A percentile compares a stretch with the other conserved stretches of the same genome.
Evolutionary conservation across 306 rosid genomes (phyloP).

Genomic region (Elaeagnus macrophylla): DNA sequence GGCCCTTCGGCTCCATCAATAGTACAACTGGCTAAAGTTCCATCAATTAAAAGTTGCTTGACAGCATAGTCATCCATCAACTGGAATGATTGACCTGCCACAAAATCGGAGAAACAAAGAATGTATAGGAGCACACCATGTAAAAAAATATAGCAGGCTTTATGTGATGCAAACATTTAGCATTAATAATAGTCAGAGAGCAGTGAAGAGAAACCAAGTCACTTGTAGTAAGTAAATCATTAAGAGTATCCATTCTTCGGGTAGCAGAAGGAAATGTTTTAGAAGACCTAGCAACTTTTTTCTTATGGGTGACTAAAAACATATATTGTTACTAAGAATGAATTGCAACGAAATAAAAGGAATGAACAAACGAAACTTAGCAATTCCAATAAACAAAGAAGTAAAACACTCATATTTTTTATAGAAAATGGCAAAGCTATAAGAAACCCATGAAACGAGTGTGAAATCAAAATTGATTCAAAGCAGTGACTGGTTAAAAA

Average conservation of each 20-base stretch:
- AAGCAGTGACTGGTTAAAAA: no score
- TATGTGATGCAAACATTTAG: slow-evolving; percentile 84
- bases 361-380: no score
- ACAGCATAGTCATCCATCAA: slow-evolving; percentile 94
- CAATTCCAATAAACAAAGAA: no score
- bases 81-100: slow-evolving; percentile 30
- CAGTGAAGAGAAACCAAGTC: slow-evolving; percentile 94
- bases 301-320: no score
- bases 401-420: no score
- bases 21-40: slow-evolving; percentile 94
- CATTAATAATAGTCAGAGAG: slow-evolving; percentile 71
- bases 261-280: slow-evolving; percentile 74
- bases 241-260: slow-evolving; percentile 94
- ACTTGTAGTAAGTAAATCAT: slow-evolving; percentile 93
- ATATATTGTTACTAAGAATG: no score
- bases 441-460: no score
- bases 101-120: neutral
- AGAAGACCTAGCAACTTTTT: slow-evolving; percentile 30
- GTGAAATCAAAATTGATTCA: no score
- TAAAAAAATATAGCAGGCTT: slow-evolving; percentile 59
- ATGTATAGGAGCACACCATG: slow-evolving; percentile 10
- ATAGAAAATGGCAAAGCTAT: no score
- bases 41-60: slow-evolving; percentile 94
- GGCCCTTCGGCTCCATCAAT: slow-evolving; percentile 99
- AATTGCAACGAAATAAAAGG: no score